Conservation (phyloP, 2,329 filamentous ascomycete genomes). For the Cercospora berteroae region DNA sequence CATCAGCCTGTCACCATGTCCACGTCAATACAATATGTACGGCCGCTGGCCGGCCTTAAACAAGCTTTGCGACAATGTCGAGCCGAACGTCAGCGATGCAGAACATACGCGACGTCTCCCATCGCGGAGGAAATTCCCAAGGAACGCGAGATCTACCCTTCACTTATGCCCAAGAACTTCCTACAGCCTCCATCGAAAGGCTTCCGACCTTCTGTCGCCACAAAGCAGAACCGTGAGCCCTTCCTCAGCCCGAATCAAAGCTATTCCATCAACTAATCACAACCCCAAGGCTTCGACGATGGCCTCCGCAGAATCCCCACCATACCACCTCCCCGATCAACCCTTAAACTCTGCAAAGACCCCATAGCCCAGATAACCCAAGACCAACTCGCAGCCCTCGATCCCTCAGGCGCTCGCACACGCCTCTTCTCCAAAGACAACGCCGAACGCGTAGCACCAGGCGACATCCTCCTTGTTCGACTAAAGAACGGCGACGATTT, state of each 20-base stretch:
- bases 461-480: constrained; percentile 88
- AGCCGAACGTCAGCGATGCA: constrained; percentile 33
- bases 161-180: constrained; percentile 38
- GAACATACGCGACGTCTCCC: constrained; percentile 45
- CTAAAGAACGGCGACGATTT: constrained; percentile 85
- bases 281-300: constrained; percentile 31
- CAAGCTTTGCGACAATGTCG: constrained; percentile 59
- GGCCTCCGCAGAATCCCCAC: constrained; percentile 36
- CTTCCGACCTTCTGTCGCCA: constrained; percentile 36
- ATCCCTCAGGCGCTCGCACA: constrained; percentile 79
- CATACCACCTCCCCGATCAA: constrained; percentile 54
- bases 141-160: constrained; percentile 51
- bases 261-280: not conserved
- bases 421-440: constrained; percentile 77
- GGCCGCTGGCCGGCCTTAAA: constrained; percentile 71
- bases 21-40: constrained; percentile 55
- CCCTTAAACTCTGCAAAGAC: constrained; percentile 58
- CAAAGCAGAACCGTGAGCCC: constrained; percentile 36
- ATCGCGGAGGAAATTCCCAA: constrained; percentile 31
- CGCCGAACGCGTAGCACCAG: constrained; percentile 74
- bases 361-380: constrained; percentile 66
- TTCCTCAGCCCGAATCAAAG: not conserved
- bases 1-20: constrained; percentile 49
- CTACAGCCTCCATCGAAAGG: constrained; percentile 28
- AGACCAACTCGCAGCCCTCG: constrained; percentile 70